Evolutionary conservation across 805 yeast genomes (phyloP).

Genomic region (Suhomyces faveliae): DNA sequence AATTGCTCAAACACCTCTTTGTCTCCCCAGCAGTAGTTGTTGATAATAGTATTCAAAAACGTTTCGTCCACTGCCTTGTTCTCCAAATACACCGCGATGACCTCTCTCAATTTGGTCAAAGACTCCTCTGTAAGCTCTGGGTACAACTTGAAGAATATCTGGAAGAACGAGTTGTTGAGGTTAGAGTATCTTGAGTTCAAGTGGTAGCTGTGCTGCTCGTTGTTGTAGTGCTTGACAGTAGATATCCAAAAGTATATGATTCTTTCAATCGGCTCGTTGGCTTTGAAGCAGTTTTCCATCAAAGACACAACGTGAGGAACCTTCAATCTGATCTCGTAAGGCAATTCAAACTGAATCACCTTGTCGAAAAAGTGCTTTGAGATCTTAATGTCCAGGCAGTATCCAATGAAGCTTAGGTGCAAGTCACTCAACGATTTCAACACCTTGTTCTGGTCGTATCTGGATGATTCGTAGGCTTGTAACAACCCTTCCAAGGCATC

Average conservation of each 20-base stretch:
- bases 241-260: constrained; percentile 62
- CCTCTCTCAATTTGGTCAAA: constrained; percentile 51
- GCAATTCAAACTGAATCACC: constrained; percentile 67
- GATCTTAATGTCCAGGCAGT: constrained; percentile 66
- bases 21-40: constrained; percentile 68
- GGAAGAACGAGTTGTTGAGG: constrained; percentile 65
- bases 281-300: constrained; percentile 57
- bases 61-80: constrained; percentile 69
- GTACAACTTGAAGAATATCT: constrained; percentile 61
- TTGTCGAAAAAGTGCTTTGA: constrained; percentile 74
- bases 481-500: constrained; percentile 61
- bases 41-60: constrained; percentile 73
- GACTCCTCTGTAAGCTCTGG: constrained; percentile 55
- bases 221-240: constrained; percentile 52
- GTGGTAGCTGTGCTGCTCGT: constrained; percentile 43
- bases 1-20: constrained; percentile 63
- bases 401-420: constrained; percentile 76
- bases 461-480: constrained; percentile 34
- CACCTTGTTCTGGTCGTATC: constrained; percentile 21
- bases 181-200: constrained; percentile 72
- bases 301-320: constrained; percentile 70
- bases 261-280: constrained; percentile 55
- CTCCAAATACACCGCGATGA: constrained; percentile 55
- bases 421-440: constrained; percentile 59
- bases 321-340: constrained; percentile 68